phyloP scores from a whole-genome alignment of 176 grass and related monocot species.

The Pontederia crassipes region DNA sequence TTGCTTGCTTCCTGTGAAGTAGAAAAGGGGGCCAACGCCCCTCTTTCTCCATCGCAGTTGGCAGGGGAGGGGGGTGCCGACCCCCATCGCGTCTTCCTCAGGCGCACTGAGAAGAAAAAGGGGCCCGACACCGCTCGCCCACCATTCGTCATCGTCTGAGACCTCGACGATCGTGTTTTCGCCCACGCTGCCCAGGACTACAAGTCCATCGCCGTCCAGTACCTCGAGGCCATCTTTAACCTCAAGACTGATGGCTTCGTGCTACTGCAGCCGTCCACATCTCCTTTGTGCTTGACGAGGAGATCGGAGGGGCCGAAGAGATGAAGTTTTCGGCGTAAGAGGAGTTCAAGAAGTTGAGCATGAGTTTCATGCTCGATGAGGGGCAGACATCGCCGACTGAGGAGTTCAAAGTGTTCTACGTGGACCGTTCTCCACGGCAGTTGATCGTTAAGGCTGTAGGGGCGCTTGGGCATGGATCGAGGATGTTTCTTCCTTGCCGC shows the following conservation, averaged over 20 bases:
- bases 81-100: too few relatives aligned
- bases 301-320: slow-evolving; percentile 57
- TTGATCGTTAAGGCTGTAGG: slow-evolving; percentile 64
- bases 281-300: slow-evolving; percentile 81
- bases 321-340: slow-evolving; percentile 33
- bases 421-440: slow-evolving; percentile 48
- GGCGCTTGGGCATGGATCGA: slow-evolving; percentile 56
- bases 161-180: slow-evolving; percentile 48
- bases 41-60: too few relatives aligned
- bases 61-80: too few relatives aligned
- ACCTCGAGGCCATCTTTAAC: slow-evolving; percentile 71
- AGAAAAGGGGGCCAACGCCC: too few relatives aligned
- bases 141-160: slow-evolving; percentile 45
- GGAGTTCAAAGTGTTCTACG: slow-evolving; percentile 78
- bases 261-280: slow-evolving; percentile 56
- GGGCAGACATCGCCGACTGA: slow-evolving; percentile 74
- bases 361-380: slow-evolving; percentile 81
- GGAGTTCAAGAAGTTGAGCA: slow-evolving; percentile 49
- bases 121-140: too few relatives aligned
- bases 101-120: too few relatives aligned
- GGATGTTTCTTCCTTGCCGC: too few relatives aligned
- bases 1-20: too few relatives aligned
- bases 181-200: slow-evolving; percentile 77
- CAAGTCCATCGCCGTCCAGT: slow-evolving; percentile 87
- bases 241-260: slow-evolving; percentile 42